Base-by-base conservation (phyloP, 306 rosid species). In the Cucurbita moschata region DNA sequence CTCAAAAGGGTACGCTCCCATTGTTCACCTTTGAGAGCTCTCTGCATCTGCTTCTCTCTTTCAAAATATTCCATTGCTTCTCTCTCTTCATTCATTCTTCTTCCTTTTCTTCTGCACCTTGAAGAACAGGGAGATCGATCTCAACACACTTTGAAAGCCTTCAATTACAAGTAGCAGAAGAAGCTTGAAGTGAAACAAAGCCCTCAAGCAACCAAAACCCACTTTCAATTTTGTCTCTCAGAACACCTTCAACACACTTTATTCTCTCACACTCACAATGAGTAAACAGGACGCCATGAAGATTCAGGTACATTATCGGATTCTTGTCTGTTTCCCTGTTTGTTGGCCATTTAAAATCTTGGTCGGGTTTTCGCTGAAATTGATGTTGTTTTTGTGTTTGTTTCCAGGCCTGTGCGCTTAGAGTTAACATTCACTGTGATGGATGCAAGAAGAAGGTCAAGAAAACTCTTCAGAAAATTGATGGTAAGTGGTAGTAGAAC, bases 401-500 rank as follows among this genome's bases (percentile, higher is more conserved):
- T 66, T 40, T 82, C 75, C 83, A 91, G 99, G 88, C 79, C 74
- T 94, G 86, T 75, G 85, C 85, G 73, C 89, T 89, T 53, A 86
- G 85, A 71, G 97, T 94, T 0, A 88, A 87, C 69, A 91, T 94
- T 75, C 88, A 89, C 82, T 94, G 99, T 23, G 95, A 89, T 26
- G 99, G 97, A 4, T 94, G 97, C 80, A 87, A 81, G 75, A 84
- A 88, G 72, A 89, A 89, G 85, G 96, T 94, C 1, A 84, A 68
- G 91, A 94, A 94, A 86, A 53, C 80, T 13, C 80, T 94, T 51
- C 97, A 86, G 90, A 94, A 90, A 83, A 89, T 91, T 43, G 99
- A 94, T 0, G 99, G 99, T 94, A 76, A 49, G 26, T 7, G 21
- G 19, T 16, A 37, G 39, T 26, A 30, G 35, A 30, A 30, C 35